phyloP scores from a whole-genome alignment of 2,329 filamentous ascomycete species.

The Hymenoscyphus albidus region DNA sequence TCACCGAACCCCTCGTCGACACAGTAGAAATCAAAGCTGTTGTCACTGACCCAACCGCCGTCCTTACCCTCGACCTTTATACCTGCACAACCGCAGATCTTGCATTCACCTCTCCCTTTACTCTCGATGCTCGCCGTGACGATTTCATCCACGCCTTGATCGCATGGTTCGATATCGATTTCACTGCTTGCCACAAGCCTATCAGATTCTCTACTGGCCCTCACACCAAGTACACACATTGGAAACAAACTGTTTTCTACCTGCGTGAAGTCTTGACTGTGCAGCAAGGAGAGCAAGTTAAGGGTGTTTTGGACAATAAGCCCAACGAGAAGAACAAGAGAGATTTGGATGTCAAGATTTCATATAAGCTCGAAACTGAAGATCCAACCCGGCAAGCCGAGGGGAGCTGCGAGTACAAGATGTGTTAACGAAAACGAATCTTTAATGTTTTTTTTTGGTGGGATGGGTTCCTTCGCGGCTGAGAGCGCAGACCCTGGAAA shows the following conservation, averaged over 20 bases:
- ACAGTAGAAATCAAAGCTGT: constrained; percentile 97
- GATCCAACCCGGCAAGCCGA: constrained; percentile 66
- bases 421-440: constrained; percentile 50
- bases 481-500: constrained; percentile 34
- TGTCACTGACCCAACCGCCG: constrained; percentile 81
- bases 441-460: constrained; percentile 9
- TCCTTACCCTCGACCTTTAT: constrained; percentile 90
- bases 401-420: constrained; percentile 76
- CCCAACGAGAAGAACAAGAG: constrained; percentile 93
- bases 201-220: constrained; percentile 95
- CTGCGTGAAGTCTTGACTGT: constrained; percentile 89
- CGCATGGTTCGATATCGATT: constrained; percentile 99
- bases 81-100: constrained; percentile 81
- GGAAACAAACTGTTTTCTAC: constrained; percentile 99
- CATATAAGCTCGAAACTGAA: constrained; percentile 74
- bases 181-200: constrained; percentile 96
- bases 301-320: constrained; percentile 71
- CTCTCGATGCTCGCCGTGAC: constrained; percentile 72
- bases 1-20: constrained; percentile 94
- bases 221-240: constrained; percentile 98
- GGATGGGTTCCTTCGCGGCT: constrained; percentile 32
- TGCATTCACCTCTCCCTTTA: constrained; percentile 76
- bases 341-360: constrained; percentile 86
- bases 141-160: constrained; percentile 97
- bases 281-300: constrained; percentile 76